A percentile compares a stretch with the other conserved stretches of the same genome.
Evolutionary conservation across 2,329 filamentous ascomycete genomes (phyloP).

Genomic region (Colletotrichum theobromicola): DNA sequence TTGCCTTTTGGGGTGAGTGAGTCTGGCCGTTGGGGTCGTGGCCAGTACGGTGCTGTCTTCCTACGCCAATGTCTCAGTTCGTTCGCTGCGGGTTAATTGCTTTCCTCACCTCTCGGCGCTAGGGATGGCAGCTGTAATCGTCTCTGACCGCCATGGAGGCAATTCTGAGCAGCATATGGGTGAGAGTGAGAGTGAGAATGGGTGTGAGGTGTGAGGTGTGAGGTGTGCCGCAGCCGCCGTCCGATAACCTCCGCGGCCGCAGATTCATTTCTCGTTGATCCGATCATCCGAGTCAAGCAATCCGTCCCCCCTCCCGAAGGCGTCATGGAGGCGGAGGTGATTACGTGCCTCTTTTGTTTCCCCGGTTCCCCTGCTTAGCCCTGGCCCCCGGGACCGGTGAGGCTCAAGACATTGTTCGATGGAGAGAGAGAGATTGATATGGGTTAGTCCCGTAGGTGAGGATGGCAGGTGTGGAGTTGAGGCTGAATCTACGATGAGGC

Average conservation of each 20-base stretch:
- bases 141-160: slow-evolving; percentile 14
- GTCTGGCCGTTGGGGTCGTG: slow-evolving; percentile 14
- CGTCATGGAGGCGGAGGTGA: neutral
- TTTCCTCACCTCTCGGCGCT: neutral
- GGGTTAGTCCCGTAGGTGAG: neutral
- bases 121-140: neutral
- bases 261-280: neutral
- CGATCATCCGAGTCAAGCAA: neutral
- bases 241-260: neutral
- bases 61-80: neutral
- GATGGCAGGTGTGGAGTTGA: neutral
- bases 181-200: too few relatives aligned
- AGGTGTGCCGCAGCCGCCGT: neutral
- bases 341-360: neutral
- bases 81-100: neutral
- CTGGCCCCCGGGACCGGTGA: neutral
- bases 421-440: neutral
- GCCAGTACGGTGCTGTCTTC: neutral
- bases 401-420: neutral
- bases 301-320: neutral
- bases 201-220: too few relatives aligned
- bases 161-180: too few relatives aligned
- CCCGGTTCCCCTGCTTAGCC: neutral
- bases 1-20: neutral
- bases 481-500: neutral